These are phyloP conservation scores for Monotropa hypopitys DNA, from an alignment of 179 eudicot species.

Conservation along the genomic window DNA sequence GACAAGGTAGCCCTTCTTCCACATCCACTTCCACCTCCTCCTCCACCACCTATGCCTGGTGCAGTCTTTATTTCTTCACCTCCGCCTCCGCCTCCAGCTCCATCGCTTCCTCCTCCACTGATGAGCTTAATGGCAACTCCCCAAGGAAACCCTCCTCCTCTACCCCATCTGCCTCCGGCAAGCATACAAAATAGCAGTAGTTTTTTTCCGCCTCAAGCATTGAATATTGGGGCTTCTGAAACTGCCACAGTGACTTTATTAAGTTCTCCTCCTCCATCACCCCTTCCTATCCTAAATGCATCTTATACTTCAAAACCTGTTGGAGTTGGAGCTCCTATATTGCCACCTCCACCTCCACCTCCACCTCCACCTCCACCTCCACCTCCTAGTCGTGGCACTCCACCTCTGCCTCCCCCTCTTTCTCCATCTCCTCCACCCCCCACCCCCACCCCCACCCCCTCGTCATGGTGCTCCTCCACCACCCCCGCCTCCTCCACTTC, in stretches of 20 bases:
- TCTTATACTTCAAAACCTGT: background rate
- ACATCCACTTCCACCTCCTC: constrained; percentile 14
- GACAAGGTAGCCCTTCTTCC: constrained; percentile 14
- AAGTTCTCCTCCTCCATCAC: constrained; percentile 11
- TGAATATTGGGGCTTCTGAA: background rate
- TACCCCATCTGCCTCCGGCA: constrained; percentile 8
- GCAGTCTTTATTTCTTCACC: constrained; percentile 3
- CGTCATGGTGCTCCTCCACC: constrained; percentile 10
- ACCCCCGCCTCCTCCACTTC: constrained; percentile 8
- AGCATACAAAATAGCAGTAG: background rate
- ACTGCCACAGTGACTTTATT: background rate
- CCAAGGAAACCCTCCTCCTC: constrained; percentile 12
- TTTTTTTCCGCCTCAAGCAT: constrained; percentile 1
- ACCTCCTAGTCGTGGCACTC: constrained; percentile 6
- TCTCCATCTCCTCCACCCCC: constrained; percentile 18
- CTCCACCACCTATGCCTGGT: constrained; percentile 11
- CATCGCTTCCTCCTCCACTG: constrained; percentile 9
- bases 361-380: constrained; percentile 14
- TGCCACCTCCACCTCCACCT: constrained; percentile 15
- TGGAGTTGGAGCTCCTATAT: constrained; percentile 5
- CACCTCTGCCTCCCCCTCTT: constrained; percentile 16
- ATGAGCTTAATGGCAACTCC: background rate
- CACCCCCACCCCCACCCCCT: constrained; percentile 23
- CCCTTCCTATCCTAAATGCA: constrained; percentile 11
- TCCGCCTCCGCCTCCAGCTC: constrained; percentile 8